phyloP scores from a whole-genome alignment of 1,139 yeast species.

The Sugiyamaella xylanicola region DNA sequence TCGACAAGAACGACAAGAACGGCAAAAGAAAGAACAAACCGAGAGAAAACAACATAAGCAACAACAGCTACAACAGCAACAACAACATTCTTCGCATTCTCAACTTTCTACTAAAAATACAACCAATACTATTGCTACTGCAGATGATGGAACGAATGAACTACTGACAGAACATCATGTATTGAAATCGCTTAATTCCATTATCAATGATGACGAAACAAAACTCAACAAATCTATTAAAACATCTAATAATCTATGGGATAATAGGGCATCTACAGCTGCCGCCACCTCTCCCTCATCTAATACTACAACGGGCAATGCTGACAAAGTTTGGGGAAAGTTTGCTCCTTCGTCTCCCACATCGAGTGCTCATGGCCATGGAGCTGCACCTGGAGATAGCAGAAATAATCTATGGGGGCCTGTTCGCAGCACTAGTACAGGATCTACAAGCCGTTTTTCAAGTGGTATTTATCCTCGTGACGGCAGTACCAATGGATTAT shows the following conservation, averaged over 20 bases:
- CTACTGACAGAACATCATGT: slow-evolving; percentile 23
- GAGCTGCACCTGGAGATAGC: slow-evolving; percentile 6
- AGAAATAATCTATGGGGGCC: slow-evolving; percentile 20
- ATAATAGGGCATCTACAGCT: neutral
- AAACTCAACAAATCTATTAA: slow-evolving; percentile 3
- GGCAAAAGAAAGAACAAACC: slow-evolving; percentile 14
- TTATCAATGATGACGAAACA: slow-evolving; percentile 25
- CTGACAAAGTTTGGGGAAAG: slow-evolving; percentile 15
- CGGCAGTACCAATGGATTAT: slow-evolving; percentile 13
- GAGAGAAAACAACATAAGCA: neutral
- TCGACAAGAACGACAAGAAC: slow-evolving; percentile 14
- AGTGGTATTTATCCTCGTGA: slow-evolving; percentile 22
- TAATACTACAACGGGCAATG: neutral
- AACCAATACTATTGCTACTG: slow-evolving; percentile 15
- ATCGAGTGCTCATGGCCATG: neutral
- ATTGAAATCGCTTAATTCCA: slow-evolving; percentile 25
- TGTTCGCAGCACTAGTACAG: slow-evolving; percentile 15
- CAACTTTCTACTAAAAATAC: slow-evolving; percentile 8
- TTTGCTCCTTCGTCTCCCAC: slow-evolving; percentile 5
- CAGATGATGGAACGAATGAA: slow-evolving; percentile 4
- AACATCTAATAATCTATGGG: slow-evolving; percentile 12
- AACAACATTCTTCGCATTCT: neutral
- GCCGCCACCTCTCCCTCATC: neutral
- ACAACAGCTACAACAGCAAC: neutral
- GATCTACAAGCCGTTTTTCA: slow-evolving; percentile 12